Percentiles rank a stretch among this genome's conserved stretches.
phyloP scores from a whole-genome alignment of 768 basidiomycete species.

The Russula virescens region DNA sequence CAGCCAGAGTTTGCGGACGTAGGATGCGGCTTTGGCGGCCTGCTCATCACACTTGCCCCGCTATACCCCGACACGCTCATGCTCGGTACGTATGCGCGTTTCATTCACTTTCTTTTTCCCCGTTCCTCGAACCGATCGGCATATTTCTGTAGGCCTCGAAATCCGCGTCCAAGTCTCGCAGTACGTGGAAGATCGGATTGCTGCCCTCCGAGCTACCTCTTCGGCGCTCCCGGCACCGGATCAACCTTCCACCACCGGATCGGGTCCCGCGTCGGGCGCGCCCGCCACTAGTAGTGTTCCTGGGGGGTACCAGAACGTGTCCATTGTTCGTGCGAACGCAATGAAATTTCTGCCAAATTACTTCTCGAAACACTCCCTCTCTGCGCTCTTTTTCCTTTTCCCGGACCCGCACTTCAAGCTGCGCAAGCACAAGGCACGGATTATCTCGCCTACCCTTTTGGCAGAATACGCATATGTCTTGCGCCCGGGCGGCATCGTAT shows the following conservation, averaged over 20 bases:
- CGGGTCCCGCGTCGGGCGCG: conserved; percentile 3
- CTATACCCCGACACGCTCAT: conserved; percentile 88
- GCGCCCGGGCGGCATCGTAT: conserved; percentile 88
- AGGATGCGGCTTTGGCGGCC: conserved; percentile 96
- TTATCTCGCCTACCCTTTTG: conserved; percentile 94
- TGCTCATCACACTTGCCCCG: conserved; percentile 83
- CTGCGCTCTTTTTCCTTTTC: conserved; percentile 95
- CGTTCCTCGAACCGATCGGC: conserved; percentile 2
- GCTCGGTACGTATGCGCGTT: conserved; percentile 60
- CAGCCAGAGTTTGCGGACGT: conserved; percentile 93
- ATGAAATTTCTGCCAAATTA: conserved; percentile 99
- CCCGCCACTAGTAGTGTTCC: conserved; percentile 17
- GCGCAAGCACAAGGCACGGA: conserved; percentile 97
- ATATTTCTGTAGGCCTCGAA: conserved; percentile 71
- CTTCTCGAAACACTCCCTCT: conserved; percentile 84
- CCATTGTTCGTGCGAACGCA: conserved; percentile 90
- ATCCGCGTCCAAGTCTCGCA: conserved; percentile 95
- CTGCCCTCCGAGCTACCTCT: conserved; percentile 75
- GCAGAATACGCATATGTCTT: conserved; percentile 97
- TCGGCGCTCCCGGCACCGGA: conserved; percentile 19
- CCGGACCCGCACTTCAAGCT: conserved; percentile 99
- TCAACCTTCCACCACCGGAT: conserved; percentile 25
- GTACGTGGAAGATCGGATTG: conserved; percentile 91
- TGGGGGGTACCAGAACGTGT: conserved; percentile 77
- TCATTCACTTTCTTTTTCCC: not conserved